These are phyloP conservation scores for Hevea brasiliensis DNA, from an alignment of 345 rosid species.

Conservation along the genomic window DNA sequence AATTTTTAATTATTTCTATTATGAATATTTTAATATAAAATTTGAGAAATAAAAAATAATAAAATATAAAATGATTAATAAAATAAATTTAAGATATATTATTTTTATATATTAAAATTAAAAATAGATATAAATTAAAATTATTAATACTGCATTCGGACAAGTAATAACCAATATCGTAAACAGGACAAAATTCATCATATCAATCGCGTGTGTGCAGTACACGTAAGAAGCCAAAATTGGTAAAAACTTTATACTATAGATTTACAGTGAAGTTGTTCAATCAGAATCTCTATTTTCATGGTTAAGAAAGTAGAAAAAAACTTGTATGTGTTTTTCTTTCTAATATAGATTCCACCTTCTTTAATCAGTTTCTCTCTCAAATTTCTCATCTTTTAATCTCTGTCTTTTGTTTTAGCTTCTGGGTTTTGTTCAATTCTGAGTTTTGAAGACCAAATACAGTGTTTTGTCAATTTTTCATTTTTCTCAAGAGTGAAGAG, in stretches of 20 bases:
- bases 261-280: neutral
- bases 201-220: neutral
- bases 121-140: too few relatives aligned
- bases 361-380: neutral
- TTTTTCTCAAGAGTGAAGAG: neutral
- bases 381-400: neutral
- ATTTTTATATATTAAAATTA: too few relatives aligned
- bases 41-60: too few relatives aligned
- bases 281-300: slow-evolving; percentile 1
- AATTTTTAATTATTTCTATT: too few relatives aligned
- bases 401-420: neutral
- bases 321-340: neutral
- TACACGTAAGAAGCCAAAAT: slow-evolving; percentile 3
- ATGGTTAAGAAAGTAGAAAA: neutral
- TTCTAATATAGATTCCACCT: slow-evolving; percentile 6
- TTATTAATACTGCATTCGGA: too few relatives aligned
- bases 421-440: slow-evolving; percentile 29
- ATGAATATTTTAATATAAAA: too few relatives aligned
- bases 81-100: too few relatives aligned
- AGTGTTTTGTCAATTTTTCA: neutral
- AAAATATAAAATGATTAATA: too few relatives aligned
- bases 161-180: too few relatives aligned
- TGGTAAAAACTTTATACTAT: too few relatives aligned
- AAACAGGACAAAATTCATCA: too few relatives aligned
- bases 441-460: neutral